phyloP scores from a whole-genome alignment of 1,139 yeast genomes.

The Meyerozyma athensensis region DNA sequence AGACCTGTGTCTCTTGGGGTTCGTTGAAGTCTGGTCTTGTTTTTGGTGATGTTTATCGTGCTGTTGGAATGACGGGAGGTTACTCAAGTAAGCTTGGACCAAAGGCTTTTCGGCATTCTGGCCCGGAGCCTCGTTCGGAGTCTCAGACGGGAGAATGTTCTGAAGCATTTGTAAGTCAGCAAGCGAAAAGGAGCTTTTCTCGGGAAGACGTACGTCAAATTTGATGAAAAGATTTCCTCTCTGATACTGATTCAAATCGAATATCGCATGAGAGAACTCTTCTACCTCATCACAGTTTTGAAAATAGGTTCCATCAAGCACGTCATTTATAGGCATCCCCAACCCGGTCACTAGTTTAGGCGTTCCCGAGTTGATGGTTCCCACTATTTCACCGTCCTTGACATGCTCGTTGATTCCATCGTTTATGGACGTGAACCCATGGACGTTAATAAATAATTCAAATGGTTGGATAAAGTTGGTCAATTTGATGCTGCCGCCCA shows the following conservation, averaged over 20 bases:
- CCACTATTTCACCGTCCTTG: conserved; percentile 43
- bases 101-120: not conserved
- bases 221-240: conserved; percentile 40
- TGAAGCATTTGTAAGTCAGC: conserved; percentile 21
- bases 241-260: conserved; percentile 20
- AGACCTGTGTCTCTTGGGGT: not conserved
- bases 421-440: conserved; percentile 27
- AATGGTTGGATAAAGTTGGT: conserved; percentile 40
- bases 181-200: conserved; percentile 22
- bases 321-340: conserved; percentile 62
- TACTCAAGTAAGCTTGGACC: conserved; percentile 1
- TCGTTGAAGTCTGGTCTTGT: not conserved
- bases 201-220: conserved; percentile 36
- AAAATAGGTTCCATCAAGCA: conserved; percentile 20
- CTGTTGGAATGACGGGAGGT: conserved; percentile 3
- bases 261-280: conserved; percentile 13
- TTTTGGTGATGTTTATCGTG: not conserved
- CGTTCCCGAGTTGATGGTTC: conserved; percentile 39
- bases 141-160: conserved; percentile 23
- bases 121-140: conserved; percentile 1
- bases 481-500: conserved; percentile 49
- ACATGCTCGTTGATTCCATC: conserved; percentile 19
- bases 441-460: conserved; percentile 36
- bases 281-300: conserved; percentile 17
- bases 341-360: conserved; percentile 46